These are phyloP conservation scores for Exobasidium rhododendri DNA, from an alignment of 1,284 basidiomycete species.

Conservation along the genomic window DNA sequence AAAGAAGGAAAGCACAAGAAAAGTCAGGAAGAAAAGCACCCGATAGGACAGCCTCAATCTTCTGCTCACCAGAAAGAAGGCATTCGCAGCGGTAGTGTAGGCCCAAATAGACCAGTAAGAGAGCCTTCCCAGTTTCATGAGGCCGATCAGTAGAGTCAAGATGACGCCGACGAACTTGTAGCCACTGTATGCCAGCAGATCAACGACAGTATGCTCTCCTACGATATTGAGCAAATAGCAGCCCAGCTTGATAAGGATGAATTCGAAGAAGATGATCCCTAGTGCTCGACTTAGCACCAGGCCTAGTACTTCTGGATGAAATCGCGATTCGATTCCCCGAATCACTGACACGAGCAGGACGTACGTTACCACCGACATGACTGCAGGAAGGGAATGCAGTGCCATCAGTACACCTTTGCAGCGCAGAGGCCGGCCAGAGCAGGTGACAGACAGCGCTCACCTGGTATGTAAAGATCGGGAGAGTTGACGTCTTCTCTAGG, in stretches of 20 bases:
- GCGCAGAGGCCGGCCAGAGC: not conserved
- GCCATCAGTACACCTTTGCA: not conserved
- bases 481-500: slow-evolving; percentile 93
- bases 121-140: slow-evolving; percentile 57
- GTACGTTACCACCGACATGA: slow-evolving; percentile 95
- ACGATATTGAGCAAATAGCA: slow-evolving; percentile 86
- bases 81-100: slow-evolving; percentile 82
- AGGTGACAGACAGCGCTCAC: slow-evolving; percentile 66
- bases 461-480: slow-evolving; percentile 96
- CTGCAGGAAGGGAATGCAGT: slow-evolving; percentile 53
- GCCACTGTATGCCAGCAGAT: slow-evolving; percentile 72
- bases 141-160: slow-evolving; percentile 39
- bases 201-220: slow-evolving; percentile 63
- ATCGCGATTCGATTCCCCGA: slow-evolving; percentile 76
- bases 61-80: slow-evolving; percentile 76
- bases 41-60: not conserved
- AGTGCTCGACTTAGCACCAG: slow-evolving; percentile 75
- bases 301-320: slow-evolving; percentile 87
- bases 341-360: slow-evolving; percentile 78
- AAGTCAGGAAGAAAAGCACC: slow-evolving; percentile 5
- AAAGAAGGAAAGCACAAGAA: not conserved
- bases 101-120: slow-evolving; percentile 72
- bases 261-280: slow-evolving; percentile 62
- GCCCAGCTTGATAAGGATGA: slow-evolving; percentile 80
- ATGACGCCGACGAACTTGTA: slow-evolving; percentile 81